Conservation (phyloP, 192 early-diverging fungal species). For the Geosiphon pyriformis region DNA sequence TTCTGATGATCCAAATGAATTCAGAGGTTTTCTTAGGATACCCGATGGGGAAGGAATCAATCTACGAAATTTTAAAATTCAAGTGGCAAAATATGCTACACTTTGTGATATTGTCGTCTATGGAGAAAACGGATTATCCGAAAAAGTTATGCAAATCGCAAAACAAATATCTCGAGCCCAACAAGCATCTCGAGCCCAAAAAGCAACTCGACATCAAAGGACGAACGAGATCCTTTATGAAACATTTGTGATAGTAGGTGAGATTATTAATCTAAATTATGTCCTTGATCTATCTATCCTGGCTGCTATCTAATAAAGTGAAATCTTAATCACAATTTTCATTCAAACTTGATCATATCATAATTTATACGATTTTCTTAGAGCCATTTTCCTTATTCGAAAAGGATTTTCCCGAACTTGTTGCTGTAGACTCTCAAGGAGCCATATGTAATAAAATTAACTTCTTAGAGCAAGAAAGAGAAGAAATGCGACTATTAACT, state of each 20-base stretch:
- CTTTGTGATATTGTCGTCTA: constrained; percentile 47
- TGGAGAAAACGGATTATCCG: constrained; percentile 32
- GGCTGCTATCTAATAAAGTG: no score
- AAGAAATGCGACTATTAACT: constrained; percentile 47
- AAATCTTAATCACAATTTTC: no score
- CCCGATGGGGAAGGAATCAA: constrained; percentile 42
- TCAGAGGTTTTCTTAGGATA: constrained; percentile 25
- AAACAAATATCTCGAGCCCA: constrained; percentile 40
- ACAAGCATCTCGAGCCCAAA: constrained; percentile 27
- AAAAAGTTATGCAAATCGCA: constrained; percentile 31
- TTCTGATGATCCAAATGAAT: neutral
- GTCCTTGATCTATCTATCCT: no score
- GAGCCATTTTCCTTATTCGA: constrained; percentile 41
- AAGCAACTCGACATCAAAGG: constrained; percentile 22
- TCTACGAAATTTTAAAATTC: constrained; percentile 51
- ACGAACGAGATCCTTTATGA: constrained; percentile 33
- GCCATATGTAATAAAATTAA: constrained; percentile 37
- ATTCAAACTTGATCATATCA: no score
- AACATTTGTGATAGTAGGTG: constrained; percentile 45
- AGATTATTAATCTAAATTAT: neutral
- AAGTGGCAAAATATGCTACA: constrained; percentile 44
- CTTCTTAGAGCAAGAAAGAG: constrained; percentile 45
- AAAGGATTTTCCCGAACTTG: constrained; percentile 35
- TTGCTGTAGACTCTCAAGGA: constrained; percentile 31
- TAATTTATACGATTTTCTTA: no score